These are phyloP conservation scores for Grigorovia jiainica DNA, from an alignment of 805 yeast species.

Conservation along the genomic window DNA sequence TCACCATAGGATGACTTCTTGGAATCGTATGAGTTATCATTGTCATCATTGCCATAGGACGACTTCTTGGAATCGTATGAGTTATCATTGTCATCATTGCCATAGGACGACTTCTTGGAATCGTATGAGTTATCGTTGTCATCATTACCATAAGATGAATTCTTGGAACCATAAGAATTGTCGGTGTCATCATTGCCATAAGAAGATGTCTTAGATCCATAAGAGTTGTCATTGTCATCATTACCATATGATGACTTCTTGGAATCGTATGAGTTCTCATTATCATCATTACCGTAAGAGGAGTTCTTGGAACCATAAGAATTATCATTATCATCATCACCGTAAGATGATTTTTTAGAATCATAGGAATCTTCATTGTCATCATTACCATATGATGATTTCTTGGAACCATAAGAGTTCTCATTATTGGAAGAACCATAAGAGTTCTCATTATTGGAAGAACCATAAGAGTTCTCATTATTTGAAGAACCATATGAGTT, in stretches of 20 bases:
- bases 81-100: conserved; percentile 18
- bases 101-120: too few relatives aligned
- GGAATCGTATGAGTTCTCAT: conserved; percentile 18
- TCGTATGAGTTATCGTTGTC: conserved; percentile 15
- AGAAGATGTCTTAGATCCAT: conserved; percentile 14
- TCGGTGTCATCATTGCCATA: conserved; percentile 15
- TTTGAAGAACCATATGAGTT: conserved; percentile 6
- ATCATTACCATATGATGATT: conserved; percentile 12
- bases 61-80: conserved; percentile 19
- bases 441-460: conserved; percentile 17
- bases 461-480: conserved; percentile 16
- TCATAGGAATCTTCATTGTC: conserved; percentile 11
- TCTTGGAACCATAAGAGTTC: conserved; percentile 19
- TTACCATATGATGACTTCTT: conserved; percentile 15
- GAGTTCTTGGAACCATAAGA: conserved; percentile 15
- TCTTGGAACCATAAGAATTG: conserved; percentile 15
- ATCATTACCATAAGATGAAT: conserved; percentile 13
- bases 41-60: conserved; percentile 11
- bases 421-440: conserved; percentile 13
- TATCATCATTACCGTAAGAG: conserved; percentile 11
- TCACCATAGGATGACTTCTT: too few relatives aligned
- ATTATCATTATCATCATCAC: conserved; percentile 5
- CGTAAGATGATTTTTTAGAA: conserved; percentile 17
- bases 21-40: conserved; percentile 24
- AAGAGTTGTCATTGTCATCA: conserved; percentile 17